Evolutionary conservation across 2,329 filamentous ascomycete genomes (phyloP).

Genomic region (Ophiosphaerella narmari): DNA sequence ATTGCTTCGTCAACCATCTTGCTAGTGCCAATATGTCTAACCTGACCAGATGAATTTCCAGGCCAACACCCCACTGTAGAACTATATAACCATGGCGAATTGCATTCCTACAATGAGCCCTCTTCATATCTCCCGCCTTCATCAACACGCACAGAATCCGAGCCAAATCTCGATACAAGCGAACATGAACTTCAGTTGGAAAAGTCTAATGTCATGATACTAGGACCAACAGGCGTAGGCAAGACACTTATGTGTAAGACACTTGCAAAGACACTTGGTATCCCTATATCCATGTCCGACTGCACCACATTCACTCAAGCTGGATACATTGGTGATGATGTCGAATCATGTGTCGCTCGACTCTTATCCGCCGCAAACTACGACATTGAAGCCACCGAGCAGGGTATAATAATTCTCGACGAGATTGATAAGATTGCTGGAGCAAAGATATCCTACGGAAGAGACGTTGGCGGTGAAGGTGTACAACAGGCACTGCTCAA

Average conservation of each 20-base stretch:
- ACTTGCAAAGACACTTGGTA: conserved; percentile 86
- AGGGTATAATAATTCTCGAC: conserved; percentile 92
- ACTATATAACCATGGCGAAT: conserved; percentile 21
- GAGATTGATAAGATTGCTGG: conserved; percentile 98
- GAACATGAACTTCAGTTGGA: conserved; percentile 72
- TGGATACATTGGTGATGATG: conserved; percentile 96
- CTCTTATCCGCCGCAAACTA: conserved; percentile 90
- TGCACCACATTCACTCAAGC: conserved; percentile 96
- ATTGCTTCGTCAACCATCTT: conserved; percentile 10
- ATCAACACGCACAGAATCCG: conserved; percentile 32
- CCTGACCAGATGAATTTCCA: conserved; percentile 62
- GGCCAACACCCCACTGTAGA: conserved; percentile 62
- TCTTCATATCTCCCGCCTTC: conserved; percentile 27
- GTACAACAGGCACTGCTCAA: conserved; percentile 95
- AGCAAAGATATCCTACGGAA: conserved; percentile 82
- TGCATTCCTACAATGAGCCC: conserved; percentile 17
- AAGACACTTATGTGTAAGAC: conserved; percentile 97
- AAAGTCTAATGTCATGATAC: conserved; percentile 90
- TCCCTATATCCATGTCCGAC: conserved; percentile 93
- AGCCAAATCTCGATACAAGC: conserved; percentile 58
- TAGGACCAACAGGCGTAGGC: conserved; percentile 92
- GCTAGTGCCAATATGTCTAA: conserved; percentile 27
- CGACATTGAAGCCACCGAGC: conserved; percentile 80
- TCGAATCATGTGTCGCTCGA: conserved; percentile 92
- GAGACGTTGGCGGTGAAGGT: conserved; percentile 94